Conservation (phyloP, 108 stramenopile genomes). For the Asterionellopsis glacialis region DNA sequence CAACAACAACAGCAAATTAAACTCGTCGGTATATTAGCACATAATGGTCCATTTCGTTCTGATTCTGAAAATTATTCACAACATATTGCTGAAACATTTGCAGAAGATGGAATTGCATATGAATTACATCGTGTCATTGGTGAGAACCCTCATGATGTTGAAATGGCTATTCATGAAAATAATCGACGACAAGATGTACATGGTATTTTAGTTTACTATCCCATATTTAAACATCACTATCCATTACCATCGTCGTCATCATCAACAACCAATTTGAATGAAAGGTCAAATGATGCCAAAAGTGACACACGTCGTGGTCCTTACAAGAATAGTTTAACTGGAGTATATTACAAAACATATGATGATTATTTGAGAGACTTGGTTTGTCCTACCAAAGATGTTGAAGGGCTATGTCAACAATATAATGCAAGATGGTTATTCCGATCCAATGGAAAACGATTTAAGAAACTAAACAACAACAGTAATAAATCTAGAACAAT, state of each 20-base stretch:
- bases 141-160: conserved; percentile 19
- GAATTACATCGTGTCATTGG: conserved; percentile 49
- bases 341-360: conserved; percentile 74
- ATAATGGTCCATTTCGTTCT: conserved; percentile 7
- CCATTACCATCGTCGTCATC: no score
- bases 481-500: conserved; percentile 42
- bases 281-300: neutral
- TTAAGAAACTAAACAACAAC: conserved; percentile 10
- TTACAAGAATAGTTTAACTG: conserved; percentile 46
- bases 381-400: conserved; percentile 78
- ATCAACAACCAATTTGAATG: conserved; percentile 10
- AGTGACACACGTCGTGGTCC: conserved; percentile 22
- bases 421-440: conserved; percentile 48
- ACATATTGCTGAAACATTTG: conserved; percentile 69
- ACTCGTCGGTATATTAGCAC: conserved; percentile 55
- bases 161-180: conserved; percentile 32
- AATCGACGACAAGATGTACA: conserved; percentile 71
- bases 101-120: conserved; percentile 81
- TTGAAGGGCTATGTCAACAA: conserved; percentile 78
- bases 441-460: conserved; percentile 18
- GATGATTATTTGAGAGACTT: conserved; percentile 91
- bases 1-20: conserved; percentile 19
- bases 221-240: conserved; percentile 81
- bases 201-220: conserved; percentile 95
- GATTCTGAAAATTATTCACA: conserved; percentile 75